Base-by-base conservation (phyloP, 805 yeast species). In the Henningerozyma blattae region DNA sequence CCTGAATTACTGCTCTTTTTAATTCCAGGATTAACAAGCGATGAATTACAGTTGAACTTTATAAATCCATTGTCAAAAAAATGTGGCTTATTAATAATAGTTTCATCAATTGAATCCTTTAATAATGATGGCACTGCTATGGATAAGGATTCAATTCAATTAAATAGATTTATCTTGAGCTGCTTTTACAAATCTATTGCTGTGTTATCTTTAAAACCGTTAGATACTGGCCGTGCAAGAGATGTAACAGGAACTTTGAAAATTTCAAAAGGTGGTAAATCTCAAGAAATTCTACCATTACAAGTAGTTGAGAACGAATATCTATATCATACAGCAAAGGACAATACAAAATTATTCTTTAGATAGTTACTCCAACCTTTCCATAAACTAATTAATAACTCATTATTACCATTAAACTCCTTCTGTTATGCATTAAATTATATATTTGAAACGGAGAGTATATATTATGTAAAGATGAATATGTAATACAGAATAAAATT, bases 151-250 rank as follows among this genome's bases (percentile, higher is more conserved):
- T 24, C 51, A 1, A 42, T 46, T 1, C 60, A 59, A 33, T 40
- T 46, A 18, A 45, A 42, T 10, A 40, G 59, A 14, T 54, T 48
- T 30, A 35, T 40, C 8, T 34, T 41, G 12, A 28, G 37, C 4
- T 39, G 48, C 14, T 40, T 48, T 17, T 48, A 51, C 42, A 48
- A 48, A 33, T 41, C 54, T 14, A 35, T 47, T 3, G 50, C 42
- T 2, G 38, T 46, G 1, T 42, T 84, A n/a, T 62, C 67, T 15
- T 48, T 84, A 24, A 68, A 71, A 45, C 86, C 94, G 1, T 58
- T 85, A 38, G 64, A 70, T 3, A 83, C 94, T 0, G 94, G 94
- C 0, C 65, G 84, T 44, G 94, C 95, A 0, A 72, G 70, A 30
- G 95, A 85, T 50, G 70, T 82, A 3, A 78, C 94, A 0, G 95